These are phyloP conservation scores for Triangularia verruculosa DNA, from an alignment of 2,329 filamentous ascomycete genomes.

Conservation along the genomic window DNA sequence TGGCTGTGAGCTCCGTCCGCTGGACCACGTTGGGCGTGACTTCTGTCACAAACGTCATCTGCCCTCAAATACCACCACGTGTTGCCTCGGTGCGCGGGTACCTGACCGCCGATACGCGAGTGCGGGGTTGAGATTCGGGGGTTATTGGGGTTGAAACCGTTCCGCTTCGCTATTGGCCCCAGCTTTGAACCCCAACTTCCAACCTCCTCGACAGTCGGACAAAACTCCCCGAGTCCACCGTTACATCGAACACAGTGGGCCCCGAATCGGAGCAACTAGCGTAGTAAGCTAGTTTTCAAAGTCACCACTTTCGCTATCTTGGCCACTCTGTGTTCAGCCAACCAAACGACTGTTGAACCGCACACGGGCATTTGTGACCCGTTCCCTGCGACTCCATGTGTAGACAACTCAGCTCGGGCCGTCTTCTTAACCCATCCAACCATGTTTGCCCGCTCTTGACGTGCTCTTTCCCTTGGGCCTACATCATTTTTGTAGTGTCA, in stretches of 20 bases:
- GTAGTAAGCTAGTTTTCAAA: neutral
- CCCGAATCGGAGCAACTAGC: neutral
- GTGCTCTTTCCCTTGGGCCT: neutral
- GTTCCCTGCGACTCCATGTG: conserved; percentile 3
- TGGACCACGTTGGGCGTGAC: neutral
- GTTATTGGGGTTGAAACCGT: neutral
- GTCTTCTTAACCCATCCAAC: neutral
- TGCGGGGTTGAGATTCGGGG: neutral
- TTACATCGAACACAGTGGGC: neutral
- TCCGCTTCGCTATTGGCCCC: neutral
- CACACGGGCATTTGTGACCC: neutral
- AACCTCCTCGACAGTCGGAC: neutral
- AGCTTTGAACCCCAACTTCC: neutral
- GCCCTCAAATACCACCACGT: neutral
- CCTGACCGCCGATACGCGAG: neutral
- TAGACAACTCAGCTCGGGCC: neutral
- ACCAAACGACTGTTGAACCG: conserved; percentile 1
- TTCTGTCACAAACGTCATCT: neutral
- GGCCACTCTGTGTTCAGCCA: neutral
- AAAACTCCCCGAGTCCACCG: neutral
- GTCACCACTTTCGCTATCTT: conserved; percentile 2
- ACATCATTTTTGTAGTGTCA: neutral
- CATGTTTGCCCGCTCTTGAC: neutral
- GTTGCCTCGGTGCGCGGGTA: neutral
- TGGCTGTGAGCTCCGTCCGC: neutral